A percentile compares a stretch with the other conserved stretches of the same genome.
Conservation (phyloP, 169 alveolate species). For the Cardiosporidium cionae region DNA sequence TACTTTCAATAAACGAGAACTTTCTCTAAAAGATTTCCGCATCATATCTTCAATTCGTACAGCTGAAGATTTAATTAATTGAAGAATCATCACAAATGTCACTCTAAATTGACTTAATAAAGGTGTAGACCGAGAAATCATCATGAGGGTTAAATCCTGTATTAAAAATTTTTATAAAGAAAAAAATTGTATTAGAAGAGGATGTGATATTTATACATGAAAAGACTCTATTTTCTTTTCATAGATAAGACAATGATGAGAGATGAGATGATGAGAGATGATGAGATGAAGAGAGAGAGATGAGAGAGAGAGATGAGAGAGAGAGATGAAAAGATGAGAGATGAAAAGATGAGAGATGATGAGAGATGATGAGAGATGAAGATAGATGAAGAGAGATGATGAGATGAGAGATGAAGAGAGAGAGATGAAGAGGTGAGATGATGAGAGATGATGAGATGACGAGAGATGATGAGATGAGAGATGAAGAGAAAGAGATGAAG, state of each 20-base stretch:
- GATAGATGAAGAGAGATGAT: neutral
- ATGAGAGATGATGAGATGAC: no score
- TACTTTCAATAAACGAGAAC: slow-evolving; percentile 10
- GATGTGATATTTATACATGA: no score
- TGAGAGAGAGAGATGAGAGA: no score
- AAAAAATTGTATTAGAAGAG: neutral
- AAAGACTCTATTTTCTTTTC: no score
- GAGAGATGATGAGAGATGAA: neutral
- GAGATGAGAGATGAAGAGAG: neutral
- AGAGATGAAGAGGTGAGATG: no score
- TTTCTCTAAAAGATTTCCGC: slow-evolving; percentile 71
- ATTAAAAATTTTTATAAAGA: neutral
- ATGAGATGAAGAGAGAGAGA: no score
- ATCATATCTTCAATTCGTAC: slow-evolving; percentile 67
- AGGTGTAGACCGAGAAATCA: slow-evolving; percentile 70
- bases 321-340: no score
- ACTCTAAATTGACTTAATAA: slow-evolving; percentile 82
- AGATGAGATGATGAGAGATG: no score
- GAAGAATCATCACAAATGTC: slow-evolving; percentile 78
- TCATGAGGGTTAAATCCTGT: slow-evolving; percentile 72
- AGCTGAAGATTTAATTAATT: slow-evolving; percentile 61
- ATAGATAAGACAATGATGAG: no score
- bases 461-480: no score
- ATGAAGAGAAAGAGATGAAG: no score
- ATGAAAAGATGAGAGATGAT: neutral